Evolutionary conservation across 192 early-diverging fungal genomes (phyloP).

Genomic region (Backusella parvicylindrica): DNA sequence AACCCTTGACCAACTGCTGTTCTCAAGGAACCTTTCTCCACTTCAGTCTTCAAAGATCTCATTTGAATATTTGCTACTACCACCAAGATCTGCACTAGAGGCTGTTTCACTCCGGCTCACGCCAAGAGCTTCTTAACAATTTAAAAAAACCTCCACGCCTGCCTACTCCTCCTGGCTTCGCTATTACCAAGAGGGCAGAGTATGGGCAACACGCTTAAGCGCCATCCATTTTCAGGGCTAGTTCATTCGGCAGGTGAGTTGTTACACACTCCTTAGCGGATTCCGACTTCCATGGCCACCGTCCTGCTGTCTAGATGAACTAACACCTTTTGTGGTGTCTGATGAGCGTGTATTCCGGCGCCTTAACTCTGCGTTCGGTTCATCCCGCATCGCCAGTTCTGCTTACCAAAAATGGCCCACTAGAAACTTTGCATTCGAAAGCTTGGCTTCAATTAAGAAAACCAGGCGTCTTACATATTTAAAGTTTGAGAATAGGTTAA

Average conservation of each 20-base stretch:
- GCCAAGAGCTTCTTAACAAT: constrained; percentile 53
- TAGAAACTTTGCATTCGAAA: constrained; percentile 75
- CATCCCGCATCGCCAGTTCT: constrained; percentile 87
- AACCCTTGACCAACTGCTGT: constrained; percentile 71
- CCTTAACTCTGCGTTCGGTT: constrained; percentile 79
- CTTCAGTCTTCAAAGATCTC: constrained; percentile 84
- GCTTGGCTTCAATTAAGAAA: constrained; percentile 66
- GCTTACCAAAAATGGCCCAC: constrained; percentile 89
- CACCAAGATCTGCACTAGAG: constrained; percentile 78
- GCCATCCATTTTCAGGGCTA: constrained; percentile 77
- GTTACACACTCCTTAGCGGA: constrained; percentile 75
- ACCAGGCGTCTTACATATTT: constrained; percentile 74
- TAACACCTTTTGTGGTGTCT: constrained; percentile 82
- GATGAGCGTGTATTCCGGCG: constrained; percentile 40
- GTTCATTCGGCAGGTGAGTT: constrained; percentile 59
- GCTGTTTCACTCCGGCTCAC: constrained; percentile 61
- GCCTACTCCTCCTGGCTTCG: constrained; percentile 61
- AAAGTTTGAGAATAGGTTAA: constrained; percentile 77
- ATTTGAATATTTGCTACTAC: constrained; percentile 81
- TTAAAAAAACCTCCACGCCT: constrained; percentile 54
- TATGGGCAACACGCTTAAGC: constrained; percentile 78
- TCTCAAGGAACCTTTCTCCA: constrained; percentile 76
- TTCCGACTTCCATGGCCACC: constrained; percentile 84
- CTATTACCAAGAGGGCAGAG: constrained; percentile 55
- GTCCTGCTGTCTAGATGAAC: constrained; percentile 80